A percentile compares a stretch with the other conserved stretches of the same genome.
phyloP scores from a whole-genome alignment of 768 basidiomycete genomes.

The Leccinum disarticulatum region DNA sequence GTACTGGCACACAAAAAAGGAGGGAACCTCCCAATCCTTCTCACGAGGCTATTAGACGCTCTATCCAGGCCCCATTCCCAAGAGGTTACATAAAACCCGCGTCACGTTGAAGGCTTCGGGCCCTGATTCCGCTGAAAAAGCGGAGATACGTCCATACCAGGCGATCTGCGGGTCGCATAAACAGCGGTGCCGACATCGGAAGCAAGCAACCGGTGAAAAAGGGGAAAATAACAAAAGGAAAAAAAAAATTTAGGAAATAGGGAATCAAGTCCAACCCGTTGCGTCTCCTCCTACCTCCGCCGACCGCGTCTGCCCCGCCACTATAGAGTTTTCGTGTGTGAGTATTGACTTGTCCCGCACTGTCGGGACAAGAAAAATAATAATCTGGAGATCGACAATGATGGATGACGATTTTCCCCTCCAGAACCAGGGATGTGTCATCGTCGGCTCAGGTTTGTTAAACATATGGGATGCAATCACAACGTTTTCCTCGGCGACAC shows the following conservation, averaged over 20 bases:
- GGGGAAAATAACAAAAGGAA: background rate
- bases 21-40: background rate
- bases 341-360: background rate
- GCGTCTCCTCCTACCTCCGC: conserved; percentile 1
- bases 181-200: conserved; percentile 17
- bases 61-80: background rate
- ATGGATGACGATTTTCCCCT: background rate
- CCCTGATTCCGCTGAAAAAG: background rate
- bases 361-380: background rate
- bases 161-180: conserved; percentile 7
- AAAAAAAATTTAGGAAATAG: background rate
- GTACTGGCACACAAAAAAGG: background rate
- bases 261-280: background rate
- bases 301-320: background rate
- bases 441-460: conserved; percentile 53
- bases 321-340: background rate
- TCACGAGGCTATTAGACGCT: background rate
- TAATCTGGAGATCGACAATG: background rate
- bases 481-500: conserved; percentile 43
- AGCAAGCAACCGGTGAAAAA: conserved; percentile 7
- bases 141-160: background rate
- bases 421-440: conserved; percentile 56
- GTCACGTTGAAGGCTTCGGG: background rate
- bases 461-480: conserved; percentile 55
- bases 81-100: background rate